Conservation (phyloP, 345 rosid genomes). For the Citrus reticulata region DNA sequence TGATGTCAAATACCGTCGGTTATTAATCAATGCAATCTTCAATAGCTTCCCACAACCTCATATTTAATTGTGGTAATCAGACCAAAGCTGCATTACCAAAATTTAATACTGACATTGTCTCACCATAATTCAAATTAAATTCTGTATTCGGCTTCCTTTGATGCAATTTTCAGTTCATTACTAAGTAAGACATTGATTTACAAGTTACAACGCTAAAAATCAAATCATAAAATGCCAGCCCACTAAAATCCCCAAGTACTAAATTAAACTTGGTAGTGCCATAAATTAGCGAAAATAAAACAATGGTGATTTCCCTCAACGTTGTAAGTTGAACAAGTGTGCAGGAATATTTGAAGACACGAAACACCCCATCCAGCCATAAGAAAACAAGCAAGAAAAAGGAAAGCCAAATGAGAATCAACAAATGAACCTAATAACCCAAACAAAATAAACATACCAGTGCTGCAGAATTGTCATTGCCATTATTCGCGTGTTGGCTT, state of each 20-base stretch:
- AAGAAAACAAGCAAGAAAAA: not conserved
- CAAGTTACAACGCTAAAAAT: not conserved
- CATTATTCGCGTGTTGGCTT: constrained; percentile 17
- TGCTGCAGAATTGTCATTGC: constrained; percentile 26
- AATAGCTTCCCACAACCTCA: not conserved
- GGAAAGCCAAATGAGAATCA: not conserved
- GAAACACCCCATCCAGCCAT: not conserved
- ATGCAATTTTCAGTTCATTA: not conserved
- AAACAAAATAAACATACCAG: not conserved
- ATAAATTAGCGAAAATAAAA: not conserved
- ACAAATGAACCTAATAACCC: not conserved
- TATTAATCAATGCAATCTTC: not conserved
- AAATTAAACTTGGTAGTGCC: not conserved
- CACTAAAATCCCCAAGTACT: not conserved
- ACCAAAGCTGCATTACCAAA: not conserved
- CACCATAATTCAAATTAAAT: not conserved
- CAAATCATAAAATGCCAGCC: not conserved
- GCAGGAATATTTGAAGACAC: not conserved
- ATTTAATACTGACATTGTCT: not conserved
- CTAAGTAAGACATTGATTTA: not conserved
- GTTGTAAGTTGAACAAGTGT: not conserved
- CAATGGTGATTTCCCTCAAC: not conserved
- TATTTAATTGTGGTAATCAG: not conserved
- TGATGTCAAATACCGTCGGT: not conserved
- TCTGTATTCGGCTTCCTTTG: not conserved